Evolutionary conservation across 1,284 basidiomycete species (phyloP), one percentile per base, ranked within the genome.

Genomic region (Boletus sp.): DNA sequence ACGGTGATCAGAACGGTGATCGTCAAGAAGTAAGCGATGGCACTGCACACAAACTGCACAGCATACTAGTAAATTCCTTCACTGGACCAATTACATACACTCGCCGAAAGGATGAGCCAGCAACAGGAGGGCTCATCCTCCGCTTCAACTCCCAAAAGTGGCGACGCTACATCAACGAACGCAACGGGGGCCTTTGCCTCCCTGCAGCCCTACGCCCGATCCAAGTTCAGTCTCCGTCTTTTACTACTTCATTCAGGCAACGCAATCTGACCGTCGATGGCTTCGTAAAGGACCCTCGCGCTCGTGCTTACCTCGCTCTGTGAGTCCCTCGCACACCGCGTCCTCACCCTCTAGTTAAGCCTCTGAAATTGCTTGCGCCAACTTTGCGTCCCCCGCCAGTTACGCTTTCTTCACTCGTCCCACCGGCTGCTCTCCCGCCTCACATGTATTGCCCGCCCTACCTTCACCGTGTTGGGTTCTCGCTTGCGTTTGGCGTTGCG

Each of bases 401-500:
- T 49, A 58, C 75, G 3, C 65, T 67, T 0, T 77, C 78, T 1
- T 68, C 71, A 1, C 46, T 78, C n/a, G 61, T 75, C 16, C 78
- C 77, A n/a, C 68, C 73, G 1, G 63, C 73, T 53, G 60, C 65
- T 22, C 53, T 71, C 58, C 50, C 61, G 22, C 52, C 65, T 51
- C 53, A 55, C 11, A 51, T 56, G 0, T 74, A 73, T 55, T 68
- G 74, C n/a, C 79, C 78, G 0, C 78, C 77, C 1, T 74, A 78
- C 58, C 68, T 78, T 29, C 69, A 76, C 11, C 73, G 79, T 3
- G 63, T 77, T 7, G 79, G 78, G 1, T 81, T 82, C 60, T 73
- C 77, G 18, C 65, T 76, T 8, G 73, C 78, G n/a, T 80, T 81
- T 53, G 73, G 72, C 1, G 77, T 79, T 1, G 74, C 78, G 2